Conservation (phyloP, 768 basidiomycete genomes). For the Lyophyllum decastes region DNA sequence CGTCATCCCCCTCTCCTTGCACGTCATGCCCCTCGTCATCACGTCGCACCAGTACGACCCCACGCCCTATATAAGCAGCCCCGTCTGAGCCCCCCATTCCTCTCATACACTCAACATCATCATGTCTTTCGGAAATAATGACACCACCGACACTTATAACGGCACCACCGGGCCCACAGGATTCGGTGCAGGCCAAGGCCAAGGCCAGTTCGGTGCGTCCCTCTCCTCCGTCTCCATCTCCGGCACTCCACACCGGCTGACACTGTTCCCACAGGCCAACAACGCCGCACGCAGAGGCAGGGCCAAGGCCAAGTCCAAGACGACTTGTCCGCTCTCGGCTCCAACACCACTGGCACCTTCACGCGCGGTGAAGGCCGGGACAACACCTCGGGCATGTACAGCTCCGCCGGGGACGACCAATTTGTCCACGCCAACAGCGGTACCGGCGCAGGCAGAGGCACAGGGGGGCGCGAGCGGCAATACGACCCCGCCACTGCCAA, state of each 20-base stretch:
- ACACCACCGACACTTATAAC: conserved; percentile 8
- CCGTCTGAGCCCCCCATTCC: not conserved
- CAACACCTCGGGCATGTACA: not conserved
- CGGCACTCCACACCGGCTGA: no score
- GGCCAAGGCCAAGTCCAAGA: conserved; percentile 3
- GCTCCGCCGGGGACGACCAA: conserved; percentile 2
- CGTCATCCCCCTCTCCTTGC: not conserved
- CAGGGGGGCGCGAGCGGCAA: no score
- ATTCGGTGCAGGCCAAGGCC: not conserved
- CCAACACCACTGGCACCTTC: not conserved
- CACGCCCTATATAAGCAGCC: conserved; percentile 8
- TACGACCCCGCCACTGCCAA: not conserved
- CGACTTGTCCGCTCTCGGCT: not conserved
- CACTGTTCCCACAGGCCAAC: not conserved
- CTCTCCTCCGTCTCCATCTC: no score
- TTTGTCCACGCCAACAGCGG: not conserved
- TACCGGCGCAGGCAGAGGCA: no score
- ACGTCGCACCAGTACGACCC: not conserved
- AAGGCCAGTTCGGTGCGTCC: conserved; percentile 1
- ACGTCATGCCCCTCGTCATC: conserved; percentile 15
- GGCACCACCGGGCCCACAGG: conserved; percentile 9
- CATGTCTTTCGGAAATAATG: conserved; percentile 19
- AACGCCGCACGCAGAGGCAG: not conserved
- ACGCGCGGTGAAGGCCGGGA: not conserved
- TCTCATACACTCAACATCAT: not conserved